Conservation (phyloP, 352 stramenopile genomes). For the Plasmopara viticola region DNA sequence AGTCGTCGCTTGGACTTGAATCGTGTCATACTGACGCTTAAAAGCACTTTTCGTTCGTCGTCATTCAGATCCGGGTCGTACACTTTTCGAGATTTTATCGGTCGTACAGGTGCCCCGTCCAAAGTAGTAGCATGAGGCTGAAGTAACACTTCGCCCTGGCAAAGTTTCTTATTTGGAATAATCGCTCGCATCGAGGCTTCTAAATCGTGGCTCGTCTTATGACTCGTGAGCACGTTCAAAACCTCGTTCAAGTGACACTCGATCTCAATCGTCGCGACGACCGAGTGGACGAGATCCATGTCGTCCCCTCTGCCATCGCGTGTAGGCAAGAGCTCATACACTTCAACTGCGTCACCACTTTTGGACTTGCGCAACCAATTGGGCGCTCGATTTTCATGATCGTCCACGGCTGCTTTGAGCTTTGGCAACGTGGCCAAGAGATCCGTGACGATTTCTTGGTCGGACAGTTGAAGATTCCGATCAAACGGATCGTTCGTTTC, state of each 20-base stretch:
- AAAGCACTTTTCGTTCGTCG: conserved; percentile 26
- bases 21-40: conserved; percentile 35
- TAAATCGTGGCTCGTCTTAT: conserved; percentile 36
- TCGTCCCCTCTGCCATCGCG: conserved; percentile 29
- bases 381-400: conserved; percentile 23
- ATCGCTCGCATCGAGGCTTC: conserved; percentile 43
- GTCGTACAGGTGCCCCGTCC: conserved; percentile 9
- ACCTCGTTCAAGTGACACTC: conserved; percentile 60
- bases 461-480: conserved; percentile 23
- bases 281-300: conserved; percentile 45
- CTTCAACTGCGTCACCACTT: conserved; percentile 38
- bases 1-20: conserved; percentile 30
- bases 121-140: conserved; percentile 24
- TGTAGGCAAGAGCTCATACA: conserved; percentile 39
- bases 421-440: conserved; percentile 39
- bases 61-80: conserved; percentile 11
- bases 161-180: conserved; percentile 27
- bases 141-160: conserved; percentile 28
- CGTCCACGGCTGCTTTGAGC: conserved; percentile 33
- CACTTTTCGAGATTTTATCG: background rate
- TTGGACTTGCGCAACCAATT: conserved; percentile 42
- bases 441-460: conserved; percentile 39
- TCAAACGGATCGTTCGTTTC: conserved; percentile 6
- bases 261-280: conserved; percentile 45
- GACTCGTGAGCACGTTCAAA: conserved; percentile 48